Conservation (phyloP, 805 yeast species). For the Saccharomycopsis malanga region DNA sequence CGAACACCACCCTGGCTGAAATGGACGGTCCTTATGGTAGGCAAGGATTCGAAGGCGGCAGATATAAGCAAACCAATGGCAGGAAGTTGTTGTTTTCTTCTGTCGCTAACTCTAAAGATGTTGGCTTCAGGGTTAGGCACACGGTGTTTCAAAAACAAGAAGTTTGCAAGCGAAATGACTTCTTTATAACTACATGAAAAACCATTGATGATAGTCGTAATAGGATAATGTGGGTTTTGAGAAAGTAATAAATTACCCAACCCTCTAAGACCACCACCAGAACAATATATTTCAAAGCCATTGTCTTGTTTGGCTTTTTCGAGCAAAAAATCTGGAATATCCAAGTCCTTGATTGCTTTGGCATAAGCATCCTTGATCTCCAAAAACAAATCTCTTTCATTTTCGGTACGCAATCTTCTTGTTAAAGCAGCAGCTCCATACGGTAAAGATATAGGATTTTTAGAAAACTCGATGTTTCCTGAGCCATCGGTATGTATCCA, state of each 20-base stretch:
- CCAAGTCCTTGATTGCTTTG: slow-evolving; percentile 43
- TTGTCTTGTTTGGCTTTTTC: slow-evolving; percentile 47
- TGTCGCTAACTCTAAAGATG: slow-evolving; percentile 58
- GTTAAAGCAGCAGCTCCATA: slow-evolving; percentile 69
- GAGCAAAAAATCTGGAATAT: slow-evolving; percentile 44
- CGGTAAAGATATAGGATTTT: slow-evolving; percentile 56
- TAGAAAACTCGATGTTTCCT: slow-evolving; percentile 50
- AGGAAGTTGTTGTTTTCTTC: slow-evolving; percentile 61
- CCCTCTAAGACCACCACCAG: slow-evolving; percentile 73
- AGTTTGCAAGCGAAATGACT: slow-evolving; percentile 45
- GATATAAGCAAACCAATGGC: slow-evolving; percentile 58
- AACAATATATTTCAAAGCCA: slow-evolving; percentile 57
- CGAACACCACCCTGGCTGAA: slow-evolving; percentile 75
- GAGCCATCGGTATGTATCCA: slow-evolving; percentile 51
- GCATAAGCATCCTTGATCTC: slow-evolving; percentile 49
- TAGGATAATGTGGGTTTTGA: slow-evolving; percentile 51
- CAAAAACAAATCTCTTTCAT: slow-evolving; percentile 39
- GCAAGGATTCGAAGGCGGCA: slow-evolving; percentile 56
- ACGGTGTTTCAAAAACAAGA: slow-evolving; percentile 40
- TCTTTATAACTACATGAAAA: slow-evolving; percentile 51
- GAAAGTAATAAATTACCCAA: slow-evolving; percentile 54
- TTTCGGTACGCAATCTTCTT: slow-evolving; percentile 46
- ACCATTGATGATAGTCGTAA: slow-evolving; percentile 65
- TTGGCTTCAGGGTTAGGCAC: slow-evolving; percentile 37
- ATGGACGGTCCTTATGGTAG: slow-evolving; percentile 52